These are phyloP conservation scores for Rhynchospora pubera DNA, from an alignment of 176 grass and related monocot genomes.

Conservation along the genomic window DNA sequence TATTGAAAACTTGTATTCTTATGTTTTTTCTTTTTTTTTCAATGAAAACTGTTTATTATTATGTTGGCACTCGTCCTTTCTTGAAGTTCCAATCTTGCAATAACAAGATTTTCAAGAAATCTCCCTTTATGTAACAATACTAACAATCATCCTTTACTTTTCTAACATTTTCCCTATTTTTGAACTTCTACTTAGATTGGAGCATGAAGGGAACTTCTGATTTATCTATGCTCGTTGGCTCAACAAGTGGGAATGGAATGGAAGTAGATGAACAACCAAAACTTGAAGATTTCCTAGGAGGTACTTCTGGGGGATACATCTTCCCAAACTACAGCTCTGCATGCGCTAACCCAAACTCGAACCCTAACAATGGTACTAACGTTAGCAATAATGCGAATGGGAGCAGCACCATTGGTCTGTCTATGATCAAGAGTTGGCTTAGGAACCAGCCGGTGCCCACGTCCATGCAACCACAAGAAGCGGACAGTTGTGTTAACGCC, in stretches of 20 bases:
- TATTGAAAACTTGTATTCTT: background rate
- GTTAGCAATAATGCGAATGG: background rate
- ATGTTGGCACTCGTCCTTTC: background rate
- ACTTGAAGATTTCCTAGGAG: slow-evolving; percentile 61
- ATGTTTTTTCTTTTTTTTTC: background rate
- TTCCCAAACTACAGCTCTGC: background rate
- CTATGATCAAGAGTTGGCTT: slow-evolving; percentile 82
- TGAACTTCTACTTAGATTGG: slow-evolving; percentile 28
- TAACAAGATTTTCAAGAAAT: background rate
- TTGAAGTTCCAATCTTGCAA: background rate
- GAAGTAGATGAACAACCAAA: slow-evolving; percentile 33
- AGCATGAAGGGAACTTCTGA: slow-evolving; percentile 33
- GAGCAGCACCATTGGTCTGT: slow-evolving; percentile 44
- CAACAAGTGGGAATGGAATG: slow-evolving; percentile 16
- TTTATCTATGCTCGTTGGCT: slow-evolving; percentile 30
- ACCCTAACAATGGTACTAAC: background rate
- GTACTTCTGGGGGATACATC: background rate
- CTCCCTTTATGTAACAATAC: background rate
- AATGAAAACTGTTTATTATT: background rate
- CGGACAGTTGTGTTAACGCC: background rate
- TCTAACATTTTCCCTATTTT: background rate
- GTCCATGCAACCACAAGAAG: background rate
- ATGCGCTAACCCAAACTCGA: slow-evolving; percentile 3
- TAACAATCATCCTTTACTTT: background rate
- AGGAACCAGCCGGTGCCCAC: slow-evolving; percentile 41